Evolutionary conservation across 1,284 basidiomycete species (phyloP), one percentile per base, ranked within the genome.

Genomic region (Rhodotorula mucilaginosa): DNA sequence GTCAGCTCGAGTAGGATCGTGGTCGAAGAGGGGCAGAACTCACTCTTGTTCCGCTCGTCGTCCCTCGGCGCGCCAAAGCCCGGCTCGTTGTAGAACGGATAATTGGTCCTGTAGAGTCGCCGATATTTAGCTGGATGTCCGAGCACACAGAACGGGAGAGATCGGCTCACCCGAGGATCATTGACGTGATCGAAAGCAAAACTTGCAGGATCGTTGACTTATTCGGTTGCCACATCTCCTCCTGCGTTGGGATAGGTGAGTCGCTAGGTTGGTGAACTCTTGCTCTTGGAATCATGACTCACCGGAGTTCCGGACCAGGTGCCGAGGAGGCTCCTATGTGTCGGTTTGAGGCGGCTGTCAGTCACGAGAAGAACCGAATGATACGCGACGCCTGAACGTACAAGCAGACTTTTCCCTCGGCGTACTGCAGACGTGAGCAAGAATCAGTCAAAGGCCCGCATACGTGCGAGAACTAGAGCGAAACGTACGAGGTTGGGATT

Each of bases 81-180:
- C 46, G 73, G 86, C 85, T 66, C 86, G 74, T 87, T 87, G 79
- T 84, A 87, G 74, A 83, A 87, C 3, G 86, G 85, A n/a, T 82
- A 56, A 72, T 64, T 87, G 85, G 56, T 85, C 5, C 59, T 51
- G 2, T 18, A 46, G 13, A 6, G 8, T 13, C 13, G 16, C 13
- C 21, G 3, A 5, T 1, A 26, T 54, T 21, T 10, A 23, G 13
- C 2, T 26, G 5, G 21, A 23, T 26, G n/a, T 15, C 13, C 51
- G 8, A n/a, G 21, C 5, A 12, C 52, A 7, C 3, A 12, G 15
- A 26, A 44, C 16, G 15, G 34, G 47, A 19, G n/a, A 19, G 6
- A 7, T 7, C 1, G 16, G 26, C n/a, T 48, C 47, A 59, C 64
- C 69, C 82, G 61, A 87, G 79, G 71, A 87, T 87, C 86, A 87